phyloP scores from a whole-genome alignment of 2,329 filamentous ascomycete species.

The Trichoderma guizhouense region DNA sequence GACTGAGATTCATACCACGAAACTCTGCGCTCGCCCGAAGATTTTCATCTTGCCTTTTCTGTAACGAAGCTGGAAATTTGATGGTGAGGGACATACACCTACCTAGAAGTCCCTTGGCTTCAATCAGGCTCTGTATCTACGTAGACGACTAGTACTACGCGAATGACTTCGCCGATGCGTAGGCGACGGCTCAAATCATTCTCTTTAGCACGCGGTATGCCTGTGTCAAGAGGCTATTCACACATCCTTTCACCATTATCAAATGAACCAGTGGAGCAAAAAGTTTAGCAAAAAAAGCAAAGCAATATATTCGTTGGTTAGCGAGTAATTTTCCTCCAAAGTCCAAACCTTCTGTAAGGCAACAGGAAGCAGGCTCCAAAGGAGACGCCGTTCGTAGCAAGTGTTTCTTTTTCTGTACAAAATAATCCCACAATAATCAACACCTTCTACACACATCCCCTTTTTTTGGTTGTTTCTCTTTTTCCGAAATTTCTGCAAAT shows the following conservation, averaged over 20 bases:
- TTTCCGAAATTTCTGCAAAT: constrained; percentile 17
- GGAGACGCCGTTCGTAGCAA: neutral
- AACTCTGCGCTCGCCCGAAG: constrained; percentile 70
- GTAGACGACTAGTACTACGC: neutral
- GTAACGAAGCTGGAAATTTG: constrained; percentile 74
- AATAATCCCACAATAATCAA: neutral
- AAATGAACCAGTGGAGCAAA: neutral
- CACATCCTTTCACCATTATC: neutral
- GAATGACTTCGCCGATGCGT: neutral
- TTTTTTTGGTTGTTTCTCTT: neutral
- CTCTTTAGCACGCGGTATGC: neutral
- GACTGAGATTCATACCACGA: constrained; percentile 46
- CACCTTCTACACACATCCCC: neutral
- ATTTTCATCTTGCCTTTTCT: constrained; percentile 62
- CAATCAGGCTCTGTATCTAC: neutral
- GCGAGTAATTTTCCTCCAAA: neutral
- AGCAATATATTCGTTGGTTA: constrained; percentile 3
- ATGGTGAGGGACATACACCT: constrained; percentile 70
- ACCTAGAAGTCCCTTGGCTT: neutral
- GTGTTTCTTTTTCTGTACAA: neutral
- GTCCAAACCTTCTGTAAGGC: neutral
- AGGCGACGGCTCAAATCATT: too few relatives aligned
- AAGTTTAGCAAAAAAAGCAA: constrained; percentile 8
- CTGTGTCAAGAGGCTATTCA: neutral
- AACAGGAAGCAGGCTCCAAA: neutral